Base-by-base conservation (phyloP, 148 eudicot genomes). In the Chenopodium quinoa region DNA sequence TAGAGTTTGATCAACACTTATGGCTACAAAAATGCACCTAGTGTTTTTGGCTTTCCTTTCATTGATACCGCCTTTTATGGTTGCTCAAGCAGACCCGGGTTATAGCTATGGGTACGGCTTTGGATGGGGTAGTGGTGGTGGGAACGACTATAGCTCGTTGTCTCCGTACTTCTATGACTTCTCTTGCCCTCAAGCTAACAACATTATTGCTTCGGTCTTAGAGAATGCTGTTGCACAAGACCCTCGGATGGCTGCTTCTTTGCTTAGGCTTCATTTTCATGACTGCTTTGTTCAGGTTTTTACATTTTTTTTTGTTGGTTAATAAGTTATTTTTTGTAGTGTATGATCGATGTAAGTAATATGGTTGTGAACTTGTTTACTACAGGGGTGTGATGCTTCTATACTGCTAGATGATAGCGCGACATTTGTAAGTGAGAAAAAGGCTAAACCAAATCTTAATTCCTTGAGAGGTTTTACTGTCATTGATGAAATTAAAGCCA, bases 311-410 rank as follows among this genome's bases (percentile, higher is more conserved):
- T 9, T 64, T 27, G 9, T 4, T 32, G 62, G 40, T 6, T 37
- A 37, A 37, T 37, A 37, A 9, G 14, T 10, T 50, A 50, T 7
- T 50, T 52, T 10, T 52, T 75, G 44, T 5, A 23, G 8, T 56
- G 9, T 65, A n/a, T 16, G 54, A 3, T 40, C 25, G 9, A 13
- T 6, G 44, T 40, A 40, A 40, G 0, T 40, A 6, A 29, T 34
- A 31, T 29, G 9, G 44, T 69, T 2, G 7, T 34, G 14, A 72
- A 27, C 22, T 70, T 70, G 54, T 14, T 4, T 67, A n/a, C 75
- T 62, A 23, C 70, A 95, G 99, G 99, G 99, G 19, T 95, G 99
- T 75, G 99, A 95, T 75, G 97, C 95, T 73, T 95, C 97, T 0
- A 83, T 95, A 2, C 78, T 95, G 71, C 78, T 95, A 79, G 99